A percentile compares a stretch with the other conserved stretches of the same genome.
These are phyloP conservation scores for Nigrograna mackinnonii DNA, from an alignment of 2,329 filamentous ascomycete genomes.

Conservation along the genomic window DNA sequence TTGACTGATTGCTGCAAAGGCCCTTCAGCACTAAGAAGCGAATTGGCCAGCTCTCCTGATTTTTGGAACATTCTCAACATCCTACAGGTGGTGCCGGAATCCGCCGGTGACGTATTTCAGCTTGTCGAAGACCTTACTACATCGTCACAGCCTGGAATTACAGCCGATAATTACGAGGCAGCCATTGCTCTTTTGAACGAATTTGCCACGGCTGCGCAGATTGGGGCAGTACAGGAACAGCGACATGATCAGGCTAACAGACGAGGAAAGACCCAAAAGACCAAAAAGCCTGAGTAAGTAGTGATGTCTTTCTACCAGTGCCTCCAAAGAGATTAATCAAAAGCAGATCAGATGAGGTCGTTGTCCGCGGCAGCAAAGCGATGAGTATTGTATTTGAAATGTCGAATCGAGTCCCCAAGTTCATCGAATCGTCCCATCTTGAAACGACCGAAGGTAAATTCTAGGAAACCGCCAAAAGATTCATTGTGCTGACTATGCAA, in stretches of 20 bases:
- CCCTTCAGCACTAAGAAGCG: conserved; percentile 77
- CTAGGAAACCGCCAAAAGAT: neutral
- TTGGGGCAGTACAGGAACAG: conserved; percentile 72
- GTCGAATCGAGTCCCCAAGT: conserved; percentile 77
- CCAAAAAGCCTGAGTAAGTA: conserved; percentile 60
- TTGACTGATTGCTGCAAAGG: conserved; percentile 79
- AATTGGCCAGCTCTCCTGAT: conserved; percentile 94
- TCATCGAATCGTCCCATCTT: conserved; percentile 92
- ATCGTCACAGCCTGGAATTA: conserved; percentile 76
- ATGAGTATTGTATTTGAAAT: conserved; percentile 81
- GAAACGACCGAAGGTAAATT: conserved; percentile 77
- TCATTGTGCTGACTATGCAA: conserved; percentile 9
- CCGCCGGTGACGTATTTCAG: conserved; percentile 78
- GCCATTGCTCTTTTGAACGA: conserved; percentile 83
- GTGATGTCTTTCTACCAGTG: neutral
- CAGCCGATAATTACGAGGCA: conserved; percentile 93
- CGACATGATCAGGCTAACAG: conserved; percentile 61
- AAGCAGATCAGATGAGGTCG: conserved; percentile 68
- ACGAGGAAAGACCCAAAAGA: conserved; percentile 57
- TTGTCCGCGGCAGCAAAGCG: conserved; percentile 78
- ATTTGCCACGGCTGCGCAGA: conserved; percentile 81
- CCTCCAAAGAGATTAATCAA: conserved; percentile 15
- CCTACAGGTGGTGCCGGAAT: conserved; percentile 69
- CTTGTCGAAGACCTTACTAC: conserved; percentile 79
- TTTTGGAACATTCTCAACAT: conserved; percentile 91